These are phyloP conservation scores for Eutypella sp. DNA, from an alignment of 2,329 filamentous ascomycete species.

Conservation along the genomic window DNA sequence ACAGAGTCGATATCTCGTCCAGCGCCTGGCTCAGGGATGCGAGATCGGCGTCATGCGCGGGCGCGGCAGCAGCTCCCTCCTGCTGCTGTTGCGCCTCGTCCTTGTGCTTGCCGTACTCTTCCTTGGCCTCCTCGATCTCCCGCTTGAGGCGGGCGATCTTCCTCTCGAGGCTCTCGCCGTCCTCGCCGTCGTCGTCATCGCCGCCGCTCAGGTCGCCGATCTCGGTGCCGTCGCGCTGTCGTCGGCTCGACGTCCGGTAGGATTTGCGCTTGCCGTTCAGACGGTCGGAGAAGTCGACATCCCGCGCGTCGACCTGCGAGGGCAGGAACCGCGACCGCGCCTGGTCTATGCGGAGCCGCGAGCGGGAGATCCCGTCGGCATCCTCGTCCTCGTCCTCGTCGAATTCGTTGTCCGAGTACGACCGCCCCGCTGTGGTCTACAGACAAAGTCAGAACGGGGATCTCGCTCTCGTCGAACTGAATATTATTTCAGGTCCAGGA, in stretches of 20 bases:
- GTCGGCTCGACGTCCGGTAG: slow-evolving; percentile 70
- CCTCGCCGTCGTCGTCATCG: slow-evolving; percentile 58
- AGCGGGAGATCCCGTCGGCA: slow-evolving; percentile 64
- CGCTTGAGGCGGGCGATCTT: slow-evolving; percentile 78
- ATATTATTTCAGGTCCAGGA: no score
- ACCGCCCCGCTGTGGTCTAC: slow-evolving; percentile 51
- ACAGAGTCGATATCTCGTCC: slow-evolving; percentile 53
- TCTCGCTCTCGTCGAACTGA: not conserved
- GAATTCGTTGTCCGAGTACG: slow-evolving; percentile 58
- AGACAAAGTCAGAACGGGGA: slow-evolving; percentile 20
- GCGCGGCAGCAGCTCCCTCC: slow-evolving; percentile 35
- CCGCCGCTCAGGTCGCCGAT: slow-evolving; percentile 70
- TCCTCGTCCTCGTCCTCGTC: slow-evolving; percentile 60
- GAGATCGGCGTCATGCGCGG: slow-evolving; percentile 51
- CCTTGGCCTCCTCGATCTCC: slow-evolving; percentile 50
- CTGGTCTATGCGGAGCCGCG: slow-evolving; percentile 69
- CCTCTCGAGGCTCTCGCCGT: slow-evolving; percentile 69
- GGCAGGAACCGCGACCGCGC: slow-evolving; percentile 78
- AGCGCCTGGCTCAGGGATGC: slow-evolving; percentile 67
- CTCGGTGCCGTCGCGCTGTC: slow-evolving; percentile 61
- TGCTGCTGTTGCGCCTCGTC: slow-evolving; percentile 39
- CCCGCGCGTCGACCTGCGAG: slow-evolving; percentile 67
- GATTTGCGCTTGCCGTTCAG: slow-evolving; percentile 77
- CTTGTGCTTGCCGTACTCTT: slow-evolving; percentile 53
- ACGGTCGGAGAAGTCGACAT: slow-evolving; percentile 86